These are phyloP conservation scores for Penstemon davidsonii DNA, from an alignment of 257 asterid species.

Conservation along the genomic window DNA sequence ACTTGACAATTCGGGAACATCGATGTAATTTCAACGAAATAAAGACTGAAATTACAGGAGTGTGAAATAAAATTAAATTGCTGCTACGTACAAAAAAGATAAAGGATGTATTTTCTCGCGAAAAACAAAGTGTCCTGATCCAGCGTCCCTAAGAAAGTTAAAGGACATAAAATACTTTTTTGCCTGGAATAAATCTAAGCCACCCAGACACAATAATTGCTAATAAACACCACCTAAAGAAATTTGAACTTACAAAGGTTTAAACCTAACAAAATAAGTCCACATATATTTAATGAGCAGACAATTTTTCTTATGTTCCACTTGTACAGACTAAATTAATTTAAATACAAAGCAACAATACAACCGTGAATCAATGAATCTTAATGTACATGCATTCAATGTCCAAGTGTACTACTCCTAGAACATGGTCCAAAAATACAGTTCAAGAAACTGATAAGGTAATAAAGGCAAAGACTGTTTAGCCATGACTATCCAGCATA, in stretches of 20 bases:
- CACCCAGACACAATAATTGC: too few species aligned
- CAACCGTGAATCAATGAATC: constrained; percentile 9
- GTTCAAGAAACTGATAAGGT: not conserved
- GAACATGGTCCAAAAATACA: not conserved
- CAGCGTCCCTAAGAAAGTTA: too few species aligned
- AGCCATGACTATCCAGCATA: constrained; percentile 10
- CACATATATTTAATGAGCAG: constrained; percentile 11
- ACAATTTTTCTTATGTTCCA: constrained; percentile 2
- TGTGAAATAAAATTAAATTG: too few species aligned
- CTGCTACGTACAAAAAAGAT: too few species aligned
- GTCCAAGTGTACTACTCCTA: not conserved
- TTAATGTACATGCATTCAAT: not conserved
- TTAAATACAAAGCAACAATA: not conserved
- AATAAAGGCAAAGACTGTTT: constrained; percentile 5
- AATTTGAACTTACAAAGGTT: not conserved
- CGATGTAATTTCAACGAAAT: too few species aligned
- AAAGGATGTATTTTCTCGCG: too few species aligned
- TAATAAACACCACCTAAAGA: too few species aligned
- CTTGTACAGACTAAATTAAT: constrained; percentile 2
- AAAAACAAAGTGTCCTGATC: too few species aligned
- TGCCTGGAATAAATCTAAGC: too few species aligned
- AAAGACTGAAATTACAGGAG: too few species aligned
- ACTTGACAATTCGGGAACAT: too few species aligned
- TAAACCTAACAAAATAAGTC: not conserved
- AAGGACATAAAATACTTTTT: too few species aligned